Base-by-base conservation (phyloP, 306 rosid genomes). In the Prosopis cineraria region DNA sequence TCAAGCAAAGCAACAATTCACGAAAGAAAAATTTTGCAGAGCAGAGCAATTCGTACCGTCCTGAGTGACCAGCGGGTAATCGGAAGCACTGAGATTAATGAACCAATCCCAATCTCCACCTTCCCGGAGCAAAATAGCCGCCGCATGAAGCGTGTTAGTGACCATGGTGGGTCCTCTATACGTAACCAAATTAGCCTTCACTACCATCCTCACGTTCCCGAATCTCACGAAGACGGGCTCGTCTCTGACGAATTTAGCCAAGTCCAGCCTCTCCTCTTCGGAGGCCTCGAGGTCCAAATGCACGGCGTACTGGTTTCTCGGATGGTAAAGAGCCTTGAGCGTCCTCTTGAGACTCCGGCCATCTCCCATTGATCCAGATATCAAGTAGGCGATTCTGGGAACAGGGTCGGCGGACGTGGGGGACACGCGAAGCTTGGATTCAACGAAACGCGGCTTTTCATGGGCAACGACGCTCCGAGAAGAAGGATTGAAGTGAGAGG, bases 201-300 rank as follows among this genome's bases (percentile, higher is more conserved):
- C 73, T 1, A 86, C 11, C 87, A 86, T 83, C 58, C 76, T 77
- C 44, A 86, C 89, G 71, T 86, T 86, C 19, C 85, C 81, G 70
- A 86, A 10, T 45, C 62, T 27, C 5, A 79, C 44, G 56, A 86
- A 86, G 29, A 86, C 59, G 64, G 89, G 85, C 8, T 83, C 83
- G 19, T 80, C 76, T 19, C 58, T 80, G 0, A 86, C 81, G 17
- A 83, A 86, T 59, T 73, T 74, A 0, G 79, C 52, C 73, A 86
- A 78, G 37, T 86, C 83, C 77, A 86, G 70, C 68, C 89, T 83
- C 79, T 86, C 89, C 1, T 30, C 6, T 1, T 68, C 58, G 3
- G 89, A 72, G 4, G 89, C 87, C n/a, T 86, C 87, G 0, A 86
- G 82, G 80, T 86, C 89, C 81, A 86, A 74, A 76, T 86, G 89